phyloP scores from a whole-genome alignment of 1,139 yeast species.

The Taphrina confusa region DNA sequence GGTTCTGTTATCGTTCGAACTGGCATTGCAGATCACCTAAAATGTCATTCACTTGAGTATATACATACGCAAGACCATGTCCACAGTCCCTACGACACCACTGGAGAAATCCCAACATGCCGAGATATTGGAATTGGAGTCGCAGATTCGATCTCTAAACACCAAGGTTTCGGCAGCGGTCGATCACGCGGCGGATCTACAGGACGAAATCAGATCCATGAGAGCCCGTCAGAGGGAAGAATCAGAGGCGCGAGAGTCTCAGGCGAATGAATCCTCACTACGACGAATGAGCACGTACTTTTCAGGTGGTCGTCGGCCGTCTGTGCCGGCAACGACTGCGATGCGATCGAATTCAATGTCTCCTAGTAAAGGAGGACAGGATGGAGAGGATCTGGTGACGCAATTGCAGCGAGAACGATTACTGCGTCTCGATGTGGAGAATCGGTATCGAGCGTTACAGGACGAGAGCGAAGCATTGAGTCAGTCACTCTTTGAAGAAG shows the following conservation, averaged over 20 bases:
- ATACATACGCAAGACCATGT: no score
- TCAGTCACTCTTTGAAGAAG: conserved; percentile 67
- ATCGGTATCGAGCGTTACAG: conserved; percentile 55
- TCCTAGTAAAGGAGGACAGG: not conserved
- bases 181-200: conserved; percentile 30
- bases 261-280: conserved; percentile 20
- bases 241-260: conserved; percentile 1
- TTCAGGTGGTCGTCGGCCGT: conserved; percentile 15
- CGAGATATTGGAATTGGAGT: conserved; percentile 26
- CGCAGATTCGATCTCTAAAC: conserved; percentile 21
- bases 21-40: no score
- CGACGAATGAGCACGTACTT: conserved; percentile 25
- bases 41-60: no score
- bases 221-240: conserved; percentile 27
- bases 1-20: no score
- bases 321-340: not conserved
- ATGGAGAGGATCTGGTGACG: conserved; percentile 34
- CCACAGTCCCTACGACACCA: not conserved
- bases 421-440: conserved; percentile 51
- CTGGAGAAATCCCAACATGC: conserved; percentile 12
- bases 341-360: conserved; percentile 4
- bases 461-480: conserved; percentile 71
- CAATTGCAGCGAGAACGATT: conserved; percentile 39
- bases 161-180: conserved; percentile 32
- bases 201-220: conserved; percentile 22